Conservation (phyloP, 2,329 filamentous ascomycete genomes). For the Diaporthe ilicicola region DNA sequence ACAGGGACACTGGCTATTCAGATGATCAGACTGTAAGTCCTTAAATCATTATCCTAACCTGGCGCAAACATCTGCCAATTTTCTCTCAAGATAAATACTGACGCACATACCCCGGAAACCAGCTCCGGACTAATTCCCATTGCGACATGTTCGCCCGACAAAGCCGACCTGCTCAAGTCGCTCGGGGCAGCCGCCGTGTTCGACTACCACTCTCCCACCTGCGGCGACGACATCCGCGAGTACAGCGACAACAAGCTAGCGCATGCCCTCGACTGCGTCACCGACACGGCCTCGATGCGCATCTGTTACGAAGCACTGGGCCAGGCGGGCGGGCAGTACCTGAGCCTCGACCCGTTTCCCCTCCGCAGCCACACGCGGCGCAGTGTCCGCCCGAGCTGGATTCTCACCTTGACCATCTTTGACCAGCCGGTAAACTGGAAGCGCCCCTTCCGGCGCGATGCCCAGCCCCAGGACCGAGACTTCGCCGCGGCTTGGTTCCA, state of each 20-base stretch:
- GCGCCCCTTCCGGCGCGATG: background rate
- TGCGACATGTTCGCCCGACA: conserved; percentile 36
- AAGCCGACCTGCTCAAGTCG: conserved; percentile 46
- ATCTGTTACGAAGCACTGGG: conserved; percentile 50
- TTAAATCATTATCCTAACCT: background rate
- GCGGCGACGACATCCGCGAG: conserved; percentile 42
- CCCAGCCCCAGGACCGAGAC: background rate
- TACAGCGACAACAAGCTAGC: conserved; percentile 48
- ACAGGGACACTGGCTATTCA: conserved; percentile 24
- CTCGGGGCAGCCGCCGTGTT: conserved; percentile 52
- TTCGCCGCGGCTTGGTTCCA: background rate
- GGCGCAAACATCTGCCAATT: background rate
- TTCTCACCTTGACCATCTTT: conserved; percentile 1
- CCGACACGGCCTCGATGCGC: conserved; percentile 40
- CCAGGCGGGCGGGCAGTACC: conserved; percentile 41
- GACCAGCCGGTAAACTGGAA: conserved; percentile 10
- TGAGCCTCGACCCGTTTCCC: background rate
- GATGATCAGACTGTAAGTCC: conserved; percentile 6
- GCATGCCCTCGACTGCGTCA: conserved; percentile 50
- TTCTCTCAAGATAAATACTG: no score
- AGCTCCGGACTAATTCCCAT: conserved; percentile 28
- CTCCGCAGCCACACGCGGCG: no score
- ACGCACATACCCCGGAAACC: background rate
- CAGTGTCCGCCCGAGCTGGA: background rate
- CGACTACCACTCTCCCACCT: conserved; percentile 44